phyloP scores from a whole-genome alignment of 768 basidiomycete species.

The Clitopilus passeckerianus region DNA sequence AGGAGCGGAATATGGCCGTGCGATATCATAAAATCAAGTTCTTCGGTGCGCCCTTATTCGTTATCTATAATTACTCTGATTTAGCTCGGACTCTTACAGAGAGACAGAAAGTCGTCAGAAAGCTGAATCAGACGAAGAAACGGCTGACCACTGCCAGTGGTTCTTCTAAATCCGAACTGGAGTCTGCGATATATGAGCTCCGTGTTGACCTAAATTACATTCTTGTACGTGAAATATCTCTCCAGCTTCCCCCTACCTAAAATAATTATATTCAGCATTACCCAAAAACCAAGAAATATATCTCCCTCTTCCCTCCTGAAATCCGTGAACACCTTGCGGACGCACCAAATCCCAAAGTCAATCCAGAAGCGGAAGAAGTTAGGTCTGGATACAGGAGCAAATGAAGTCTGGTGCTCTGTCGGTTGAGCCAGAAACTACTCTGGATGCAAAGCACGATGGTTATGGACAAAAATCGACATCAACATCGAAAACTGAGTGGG shows the following conservation, averaged over 20 bases:
- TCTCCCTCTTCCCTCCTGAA: slow-evolving; percentile 83
- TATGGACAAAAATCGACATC: slow-evolving; percentile 3
- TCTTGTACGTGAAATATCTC: slow-evolving; percentile 41
- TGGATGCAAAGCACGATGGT: slow-evolving; percentile 15
- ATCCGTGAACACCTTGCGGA: slow-evolving; percentile 27
- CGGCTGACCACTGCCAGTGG: slow-evolving; percentile 31
- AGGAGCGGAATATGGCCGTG: slow-evolving; percentile 68
- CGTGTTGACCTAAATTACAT: slow-evolving; percentile 93
- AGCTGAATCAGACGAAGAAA: slow-evolving; percentile 66
- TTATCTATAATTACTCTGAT: neutral
- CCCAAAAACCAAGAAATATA: slow-evolving; percentile 82
- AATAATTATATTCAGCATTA: slow-evolving; percentile 50
- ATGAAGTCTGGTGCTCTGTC: slow-evolving; percentile 61
- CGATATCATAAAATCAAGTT: slow-evolving; percentile 92
- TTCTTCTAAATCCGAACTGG: slow-evolving; percentile 34
- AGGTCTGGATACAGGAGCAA: slow-evolving; percentile 49
- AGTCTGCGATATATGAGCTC: slow-evolving; percentile 49
- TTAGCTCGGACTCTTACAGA: slow-evolving; percentile 41
- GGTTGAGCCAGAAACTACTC: slow-evolving; percentile 50
- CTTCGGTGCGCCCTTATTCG: slow-evolving; percentile 59
- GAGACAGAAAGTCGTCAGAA: slow-evolving; percentile 80
- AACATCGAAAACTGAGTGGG: slow-evolving; percentile 2
- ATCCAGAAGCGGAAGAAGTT: slow-evolving; percentile 52
- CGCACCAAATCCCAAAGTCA: slow-evolving; percentile 30
- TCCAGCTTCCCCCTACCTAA: neutral